Evolutionary conservation across 2,329 filamentous ascomycete species (phyloP).

Genomic region (Paracoccidioides lutzii): DNA sequence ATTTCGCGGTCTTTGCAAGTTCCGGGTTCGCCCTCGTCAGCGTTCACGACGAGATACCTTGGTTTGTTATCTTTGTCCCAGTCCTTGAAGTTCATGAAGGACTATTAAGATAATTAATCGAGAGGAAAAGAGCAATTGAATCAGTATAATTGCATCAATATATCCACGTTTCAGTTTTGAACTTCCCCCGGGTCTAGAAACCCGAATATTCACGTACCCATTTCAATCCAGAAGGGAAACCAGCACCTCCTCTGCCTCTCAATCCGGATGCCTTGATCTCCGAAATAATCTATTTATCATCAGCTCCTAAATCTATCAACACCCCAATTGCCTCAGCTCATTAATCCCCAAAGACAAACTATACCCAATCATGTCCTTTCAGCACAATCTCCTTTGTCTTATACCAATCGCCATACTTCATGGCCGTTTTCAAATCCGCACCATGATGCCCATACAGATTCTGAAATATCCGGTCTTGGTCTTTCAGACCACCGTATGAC

Average conservation of each 20-base stretch:
- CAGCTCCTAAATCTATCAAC: not conserved
- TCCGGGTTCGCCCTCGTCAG: slow-evolving; percentile 95
- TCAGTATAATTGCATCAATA: not conserved
- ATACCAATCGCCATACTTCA: slow-evolving; percentile 98
- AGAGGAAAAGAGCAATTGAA: not conserved
- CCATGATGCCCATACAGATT: slow-evolving; percentile 93
- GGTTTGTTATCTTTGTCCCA: slow-evolving; percentile 98
- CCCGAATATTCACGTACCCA: slow-evolving; percentile 53
- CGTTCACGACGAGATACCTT: slow-evolving; percentile 93
- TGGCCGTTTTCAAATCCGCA: slow-evolving; percentile 79
- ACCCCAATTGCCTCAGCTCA: not conserved
- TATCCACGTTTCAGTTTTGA: not conserved
- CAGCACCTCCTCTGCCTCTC: slow-evolving; percentile 88
- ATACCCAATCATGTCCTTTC: slow-evolving; percentile 90
- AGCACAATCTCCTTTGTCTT: slow-evolving; percentile 97
- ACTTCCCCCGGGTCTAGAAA: not conserved
- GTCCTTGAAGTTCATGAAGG: slow-evolving; percentile 99
- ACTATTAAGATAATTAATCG: slow-evolving; percentile 40
- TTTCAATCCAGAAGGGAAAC: slow-evolving; percentile 97
- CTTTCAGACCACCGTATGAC: slow-evolving; percentile 74
- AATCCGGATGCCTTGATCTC: slow-evolving; percentile 96
- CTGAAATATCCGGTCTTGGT: slow-evolving; percentile 98
- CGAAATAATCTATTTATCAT: slow-evolving; percentile 59
- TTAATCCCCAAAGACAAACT: slow-evolving; percentile 7
- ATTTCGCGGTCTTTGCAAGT: slow-evolving; percentile 99